A percentile compares a stretch with the other conserved stretches of the same genome.
Conservation (phyloP, 345 rosid genomes). For the Orychophragmus violaceus region DNA sequence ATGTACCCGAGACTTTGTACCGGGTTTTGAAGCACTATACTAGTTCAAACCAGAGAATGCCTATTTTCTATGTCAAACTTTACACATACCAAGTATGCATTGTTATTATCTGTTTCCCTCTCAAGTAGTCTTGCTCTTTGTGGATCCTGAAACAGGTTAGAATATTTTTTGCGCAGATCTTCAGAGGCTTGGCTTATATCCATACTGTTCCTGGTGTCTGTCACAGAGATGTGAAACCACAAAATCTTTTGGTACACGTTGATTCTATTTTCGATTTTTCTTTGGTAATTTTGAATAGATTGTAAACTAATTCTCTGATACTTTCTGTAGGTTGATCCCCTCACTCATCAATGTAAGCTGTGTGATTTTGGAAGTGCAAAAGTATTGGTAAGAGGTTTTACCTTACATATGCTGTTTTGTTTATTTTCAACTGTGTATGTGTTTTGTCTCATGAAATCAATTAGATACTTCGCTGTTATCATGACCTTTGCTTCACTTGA, state of each 20-base stretch:
- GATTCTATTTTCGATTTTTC: background rate
- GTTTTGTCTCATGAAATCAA: background rate
- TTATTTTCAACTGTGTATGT: background rate
- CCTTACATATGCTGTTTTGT: background rate
- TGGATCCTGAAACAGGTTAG: slow-evolving; percentile 10
- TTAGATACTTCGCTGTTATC: background rate
- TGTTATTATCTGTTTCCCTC: background rate
- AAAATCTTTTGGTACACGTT: slow-evolving; percentile 78
- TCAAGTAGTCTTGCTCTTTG: background rate
- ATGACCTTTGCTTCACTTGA: background rate
- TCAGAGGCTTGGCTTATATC: slow-evolving; percentile 50
- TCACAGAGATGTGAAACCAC: slow-evolving; percentile 91
- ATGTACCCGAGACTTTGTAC: slow-evolving; percentile 67
- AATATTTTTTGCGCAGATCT: slow-evolving; percentile 47
- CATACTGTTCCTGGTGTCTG: slow-evolving; percentile 74
- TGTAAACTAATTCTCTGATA: background rate
- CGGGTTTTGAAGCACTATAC: slow-evolving; percentile 57
- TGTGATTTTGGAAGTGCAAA: slow-evolving; percentile 86
- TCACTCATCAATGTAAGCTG: slow-evolving; percentile 71
- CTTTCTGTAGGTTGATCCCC: slow-evolving; percentile 58
- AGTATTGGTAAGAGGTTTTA: slow-evolving; percentile 45
- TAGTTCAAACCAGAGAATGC: slow-evolving; percentile 64
- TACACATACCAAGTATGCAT: slow-evolving; percentile 64
- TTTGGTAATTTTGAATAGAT: background rate
- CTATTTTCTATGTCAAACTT: slow-evolving; percentile 67